Evolutionary conservation across 352 stramenopile genomes (phyloP), one percentile per base, ranked within the genome.

Genomic region (Saprolegnia parasitica): DNA sequence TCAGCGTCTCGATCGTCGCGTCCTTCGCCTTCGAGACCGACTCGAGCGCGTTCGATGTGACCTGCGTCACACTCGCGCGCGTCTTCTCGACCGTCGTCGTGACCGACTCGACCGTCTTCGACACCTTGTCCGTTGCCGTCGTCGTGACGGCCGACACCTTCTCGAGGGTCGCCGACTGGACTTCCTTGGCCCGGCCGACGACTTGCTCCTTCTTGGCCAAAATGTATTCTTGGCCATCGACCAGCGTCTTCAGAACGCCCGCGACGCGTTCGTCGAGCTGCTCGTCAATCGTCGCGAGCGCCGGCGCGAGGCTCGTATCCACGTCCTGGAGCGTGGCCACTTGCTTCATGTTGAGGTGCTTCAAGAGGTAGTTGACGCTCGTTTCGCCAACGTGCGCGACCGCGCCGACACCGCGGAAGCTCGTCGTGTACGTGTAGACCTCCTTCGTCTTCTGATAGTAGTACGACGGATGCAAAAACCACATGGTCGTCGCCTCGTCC

Each of bases 341-440:
- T 21, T 70, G 23, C 76, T 88, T 89, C 68, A 79, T 78, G 35
- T 73, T 84, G 54, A 91, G 72, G 68, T 80, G 86, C 26, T 78
- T 66, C 16, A 91, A 68, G 56, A 92, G 77, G 26, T 76, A 76
- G 72, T 92, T 90, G 26, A 81, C 78, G 21, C 77, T 90, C 11
- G 74, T 78, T 75, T 92, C 82, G 56, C 82, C 81, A 47, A 90
- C 74, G 11, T 80, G 82, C 15, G 84, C 84, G 42, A 92, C 77
- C 20, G 72, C 72, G 47, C 77, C 77, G n/a, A 92, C 78, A 52
- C 87, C 75, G 29, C 77, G 74, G 73, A 92, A 92, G 74, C 84
- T 90, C 46, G 84, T 92, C 52, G 84, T 84, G 77, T 92, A 92
- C 75, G 83, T 78, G 76, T 92, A 92, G 72, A 92, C 79, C 29